Evolutionary conservation across 495 filamentous ascomycete genomes (phyloP), one percentile per base, ranked within the genome.

Genomic region (Aspergillus sclerotioniger): DNA sequence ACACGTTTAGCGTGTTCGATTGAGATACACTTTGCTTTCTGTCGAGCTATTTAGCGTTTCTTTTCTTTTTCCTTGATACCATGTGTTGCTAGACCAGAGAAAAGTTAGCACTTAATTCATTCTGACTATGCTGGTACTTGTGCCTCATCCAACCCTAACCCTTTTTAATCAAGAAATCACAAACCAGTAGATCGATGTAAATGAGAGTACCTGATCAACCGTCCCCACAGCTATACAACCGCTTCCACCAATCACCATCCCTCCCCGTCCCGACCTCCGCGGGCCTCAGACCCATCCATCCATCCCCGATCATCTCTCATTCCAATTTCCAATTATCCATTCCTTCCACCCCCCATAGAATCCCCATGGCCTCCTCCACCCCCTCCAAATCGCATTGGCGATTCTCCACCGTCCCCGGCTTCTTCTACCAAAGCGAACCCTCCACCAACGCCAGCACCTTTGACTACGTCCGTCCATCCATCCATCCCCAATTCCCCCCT

Each of bases 391-490:
- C 55, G 32, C 57, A 58, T 56, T 69, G 69, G 59, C 61, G 62
- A 20, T 71, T 72, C 52, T 62, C 66, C 56, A 84, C 82, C 8
- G 81, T 90, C 3, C 68, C 80, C 2, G 89, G 87, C 1, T 88
- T 84, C 64, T 93, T 92, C 67, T 72, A 82, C 3, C 90, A 92
- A 69, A 88, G 91, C 70, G 81, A 90, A 19, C 76, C 78, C 0
- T 63, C 67, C 32, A 92, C 90, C 0, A 77, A 90, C 64, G 74
- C 84, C 6, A 70, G 67, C 10, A 82, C 72, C 2, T 92, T 91
- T 67, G 84, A 90, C 72, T 92, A 87, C 68, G 86, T 88, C 28
- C 25, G 12, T 15, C 35, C 21, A n/a, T n/a, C 49, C 8, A 6
- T 21, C 13, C 32, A 39, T 33, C 33, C 33, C n/a, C 15, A 45